Base-by-base conservation (phyloP, 495 filamentous ascomycete genomes). In the Xylaria grammica region DNA sequence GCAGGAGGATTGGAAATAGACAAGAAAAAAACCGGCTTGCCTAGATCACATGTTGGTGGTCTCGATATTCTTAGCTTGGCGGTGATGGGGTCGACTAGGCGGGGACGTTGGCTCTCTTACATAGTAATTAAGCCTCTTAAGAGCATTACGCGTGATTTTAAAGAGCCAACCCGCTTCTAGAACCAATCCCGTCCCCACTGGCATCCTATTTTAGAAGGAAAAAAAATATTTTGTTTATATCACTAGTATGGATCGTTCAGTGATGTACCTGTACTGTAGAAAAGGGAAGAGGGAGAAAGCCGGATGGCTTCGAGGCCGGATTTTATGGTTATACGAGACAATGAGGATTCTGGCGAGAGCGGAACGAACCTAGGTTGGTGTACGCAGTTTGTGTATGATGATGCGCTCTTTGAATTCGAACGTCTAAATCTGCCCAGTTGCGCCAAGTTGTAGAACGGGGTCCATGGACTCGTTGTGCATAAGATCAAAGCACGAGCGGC, bases 161-260 rank as follows among this genome's bases (percentile, higher is more conserved):
- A 19, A 46, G 57, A 38, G 29, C 22, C 22, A 50, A n/a, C n/a
- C 30, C 19, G 30, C 42, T n/a, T 36, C 11, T 27, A 50, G 57
- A 50, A 48, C 19, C 10, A 20, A 49, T 10, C 57, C 13, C 27
- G 27, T 24, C 45, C 32, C 30, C 6, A 5, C 26, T 2, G n/a
- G 36, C 13, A 30, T 10, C 10, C 57, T 24, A 20, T 48, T 60
- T n/a, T 38, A 1, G 30, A 60, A 49, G 54, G n/a, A 19, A 57
- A 45, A 27, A 40, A 29, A n/a, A 40, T n/a, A n/a, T n/a, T 40
- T 42, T 55, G 19, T 40, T n/a, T 9, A 13, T 13, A 22, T 15
- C 22, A 19, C 26, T 27, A 26, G 13, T 38, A 24, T 6, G 19
- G 15, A 30, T 34, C 4, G 53, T 5, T 11, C 2, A 20, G 30